Conservation (phyloP, 78 protist genomes). For the Creolimax fragrantissima region DNA sequence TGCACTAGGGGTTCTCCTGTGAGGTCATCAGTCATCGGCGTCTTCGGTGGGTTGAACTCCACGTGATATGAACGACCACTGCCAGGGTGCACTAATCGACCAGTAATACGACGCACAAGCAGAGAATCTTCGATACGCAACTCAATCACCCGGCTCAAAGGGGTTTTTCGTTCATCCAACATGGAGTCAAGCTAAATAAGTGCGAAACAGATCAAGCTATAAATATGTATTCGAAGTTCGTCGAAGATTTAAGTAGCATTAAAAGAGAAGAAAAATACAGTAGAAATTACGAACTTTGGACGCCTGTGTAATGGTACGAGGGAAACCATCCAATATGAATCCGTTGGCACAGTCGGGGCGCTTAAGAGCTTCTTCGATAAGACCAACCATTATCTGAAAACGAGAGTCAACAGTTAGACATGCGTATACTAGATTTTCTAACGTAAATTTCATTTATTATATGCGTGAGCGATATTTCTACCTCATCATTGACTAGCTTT, state of each 20-base stretch:
- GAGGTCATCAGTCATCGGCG: constrained; percentile 58
- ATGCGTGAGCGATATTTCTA: background rate
- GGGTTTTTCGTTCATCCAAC: constrained; percentile 42
- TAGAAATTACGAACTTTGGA: constrained; percentile 10
- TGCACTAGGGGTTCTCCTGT: constrained; percentile 88
- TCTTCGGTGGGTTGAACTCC: constrained; percentile 76
- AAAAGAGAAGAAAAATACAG: too few species aligned
- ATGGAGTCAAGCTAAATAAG: constrained; percentile 55
- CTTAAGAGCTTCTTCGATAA: constrained; percentile 67
- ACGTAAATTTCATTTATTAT: too few species aligned
- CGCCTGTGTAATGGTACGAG: constrained; percentile 93
- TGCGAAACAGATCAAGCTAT: too few species aligned
- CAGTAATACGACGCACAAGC: constrained; percentile 78
- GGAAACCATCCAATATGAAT: constrained; percentile 95
- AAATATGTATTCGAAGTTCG: too few species aligned
- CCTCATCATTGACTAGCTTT: constrained; percentile 48
- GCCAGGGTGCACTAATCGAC: constrained; percentile 79
- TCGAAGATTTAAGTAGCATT: too few species aligned
- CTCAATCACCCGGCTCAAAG: constrained; percentile 58
- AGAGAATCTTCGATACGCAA: constrained; percentile 68
- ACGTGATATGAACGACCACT: constrained; percentile 80
- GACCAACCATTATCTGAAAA: constrained; percentile 49
- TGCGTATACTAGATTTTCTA: background rate
- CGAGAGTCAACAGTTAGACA: background rate
- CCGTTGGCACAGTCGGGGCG: constrained; percentile 79